Percentiles rank a stretch among this genome's conserved stretches.
phyloP scores from a whole-genome alignment of 352 stramenopile genomes.

The Phytophthora tubulina region DNA sequence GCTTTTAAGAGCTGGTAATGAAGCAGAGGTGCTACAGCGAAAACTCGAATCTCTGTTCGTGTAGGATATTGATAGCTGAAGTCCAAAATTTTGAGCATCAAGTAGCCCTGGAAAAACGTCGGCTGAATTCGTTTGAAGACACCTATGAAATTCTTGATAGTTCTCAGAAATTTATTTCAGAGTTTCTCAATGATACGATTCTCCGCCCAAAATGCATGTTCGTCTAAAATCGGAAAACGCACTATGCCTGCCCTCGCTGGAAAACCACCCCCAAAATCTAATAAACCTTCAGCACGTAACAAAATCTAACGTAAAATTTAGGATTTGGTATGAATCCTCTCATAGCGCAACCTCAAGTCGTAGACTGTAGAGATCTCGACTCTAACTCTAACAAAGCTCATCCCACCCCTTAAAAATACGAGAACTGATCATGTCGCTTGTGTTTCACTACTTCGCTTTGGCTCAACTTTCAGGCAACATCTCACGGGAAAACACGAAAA shows the following conservation, averaged over 20 bases:
- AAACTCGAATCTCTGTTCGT: no score
- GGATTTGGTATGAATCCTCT: background rate
- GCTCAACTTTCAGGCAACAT: background rate
- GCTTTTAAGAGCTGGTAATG: no score
- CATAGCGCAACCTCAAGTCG: background rate
- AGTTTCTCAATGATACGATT: background rate
- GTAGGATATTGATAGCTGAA: no score
- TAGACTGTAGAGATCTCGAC: no score
- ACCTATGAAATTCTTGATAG: background rate
- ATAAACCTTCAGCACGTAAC: background rate
- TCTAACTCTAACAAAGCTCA: no score
- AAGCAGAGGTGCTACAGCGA: no score
- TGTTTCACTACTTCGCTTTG: no score
- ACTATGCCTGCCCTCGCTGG: background rate
- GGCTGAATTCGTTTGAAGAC: no score
- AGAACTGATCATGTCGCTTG: no score
- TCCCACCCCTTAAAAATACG: no score
- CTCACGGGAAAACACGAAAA: background rate
- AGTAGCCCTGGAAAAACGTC: no score
- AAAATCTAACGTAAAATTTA: background rate
- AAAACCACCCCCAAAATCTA: background rate
- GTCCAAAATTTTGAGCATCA: no score
- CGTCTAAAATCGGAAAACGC: background rate
- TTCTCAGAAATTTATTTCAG: constrained; percentile 8
- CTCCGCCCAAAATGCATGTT: background rate